Percentiles rank a stretch among this genome's conserved stretches.
Conservation (phyloP, 2,329 filamentous ascomycete species). For the Fusarium continuum region DNA sequence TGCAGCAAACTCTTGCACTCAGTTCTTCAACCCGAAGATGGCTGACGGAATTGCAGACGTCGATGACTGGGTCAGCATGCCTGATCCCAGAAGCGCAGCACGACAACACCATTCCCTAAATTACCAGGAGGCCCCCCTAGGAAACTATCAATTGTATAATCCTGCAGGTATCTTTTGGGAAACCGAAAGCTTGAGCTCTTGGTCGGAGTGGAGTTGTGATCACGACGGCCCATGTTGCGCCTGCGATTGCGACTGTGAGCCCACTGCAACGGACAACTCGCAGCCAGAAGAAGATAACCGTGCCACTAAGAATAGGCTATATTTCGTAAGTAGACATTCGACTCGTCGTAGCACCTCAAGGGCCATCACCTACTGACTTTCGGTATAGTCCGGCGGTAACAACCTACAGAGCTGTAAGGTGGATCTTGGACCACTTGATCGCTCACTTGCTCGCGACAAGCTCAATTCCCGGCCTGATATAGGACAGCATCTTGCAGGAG, state of each 20-base stretch:
- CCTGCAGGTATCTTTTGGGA: conserved; percentile 10
- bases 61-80: conserved; percentile 1
- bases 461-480: neutral
- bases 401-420: neutral
- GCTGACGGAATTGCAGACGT: conserved; percentile 18
- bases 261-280: neutral
- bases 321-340: neutral
- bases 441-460: neutral
- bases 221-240: conserved; percentile 3
- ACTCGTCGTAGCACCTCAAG: neutral
- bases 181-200: neutral
- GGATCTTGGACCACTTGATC: neutral
- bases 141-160: neutral
- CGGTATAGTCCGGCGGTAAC: neutral
- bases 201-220: conserved; percentile 15
- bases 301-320: neutral
- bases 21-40: conserved; percentile 1
- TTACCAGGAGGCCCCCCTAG: neutral
- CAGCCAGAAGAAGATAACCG: neutral
- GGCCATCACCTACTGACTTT: neutral
- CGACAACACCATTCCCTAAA: neutral
- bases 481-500: neutral
- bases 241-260: conserved; percentile 13
- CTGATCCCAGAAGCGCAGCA: neutral
- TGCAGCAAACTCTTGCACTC: neutral